Evolutionary conservation across 139 green algal genomes (phyloP).

Genomic region (Chlorella sorokiniana): DNA sequence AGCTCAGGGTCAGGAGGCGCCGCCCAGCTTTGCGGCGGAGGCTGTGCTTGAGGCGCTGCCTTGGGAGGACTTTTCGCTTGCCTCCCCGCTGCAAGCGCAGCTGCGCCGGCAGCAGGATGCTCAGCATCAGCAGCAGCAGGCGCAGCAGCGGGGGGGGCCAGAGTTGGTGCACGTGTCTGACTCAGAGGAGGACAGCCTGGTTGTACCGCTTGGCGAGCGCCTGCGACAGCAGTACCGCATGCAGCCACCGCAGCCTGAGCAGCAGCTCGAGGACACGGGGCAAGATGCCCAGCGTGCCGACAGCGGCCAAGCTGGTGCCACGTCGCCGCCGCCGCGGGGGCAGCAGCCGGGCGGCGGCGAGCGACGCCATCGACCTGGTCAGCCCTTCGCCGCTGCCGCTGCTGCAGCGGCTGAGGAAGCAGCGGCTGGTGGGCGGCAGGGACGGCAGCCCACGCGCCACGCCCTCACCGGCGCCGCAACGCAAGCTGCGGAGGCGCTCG

Average conservation of each 20-base stretch:
- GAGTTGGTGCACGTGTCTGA: no score
- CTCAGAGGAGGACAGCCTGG: no score
- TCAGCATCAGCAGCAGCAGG: no score
- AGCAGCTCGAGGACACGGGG: no score
- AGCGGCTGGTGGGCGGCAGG: neutral
- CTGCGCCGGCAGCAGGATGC: neutral
- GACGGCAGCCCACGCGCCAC: neutral
- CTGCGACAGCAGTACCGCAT: neutral
- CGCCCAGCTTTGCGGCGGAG: no score
- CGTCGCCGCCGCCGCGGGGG: no score
- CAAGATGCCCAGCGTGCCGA: no score
- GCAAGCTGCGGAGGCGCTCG: slow-evolving; percentile 14
- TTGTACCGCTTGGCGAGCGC: no score
- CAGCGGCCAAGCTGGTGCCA: no score
- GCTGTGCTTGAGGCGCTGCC: neutral
- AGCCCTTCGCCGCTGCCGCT: slow-evolving; percentile 34
- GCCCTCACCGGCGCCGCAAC: slow-evolving; percentile 16
- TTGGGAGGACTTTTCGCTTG: neutral
- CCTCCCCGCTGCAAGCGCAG: neutral
- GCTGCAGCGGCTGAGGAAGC: slow-evolving; percentile 5
- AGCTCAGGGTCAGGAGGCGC: no score
- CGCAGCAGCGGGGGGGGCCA: neutral
- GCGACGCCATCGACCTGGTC: neutral
- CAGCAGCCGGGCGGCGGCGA: neutral
- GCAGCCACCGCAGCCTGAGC: no score